Evolutionary conservation across 306 rosid genomes (phyloP), one percentile per base, ranked within the genome.

Genomic region (Prunus dulcis): DNA sequence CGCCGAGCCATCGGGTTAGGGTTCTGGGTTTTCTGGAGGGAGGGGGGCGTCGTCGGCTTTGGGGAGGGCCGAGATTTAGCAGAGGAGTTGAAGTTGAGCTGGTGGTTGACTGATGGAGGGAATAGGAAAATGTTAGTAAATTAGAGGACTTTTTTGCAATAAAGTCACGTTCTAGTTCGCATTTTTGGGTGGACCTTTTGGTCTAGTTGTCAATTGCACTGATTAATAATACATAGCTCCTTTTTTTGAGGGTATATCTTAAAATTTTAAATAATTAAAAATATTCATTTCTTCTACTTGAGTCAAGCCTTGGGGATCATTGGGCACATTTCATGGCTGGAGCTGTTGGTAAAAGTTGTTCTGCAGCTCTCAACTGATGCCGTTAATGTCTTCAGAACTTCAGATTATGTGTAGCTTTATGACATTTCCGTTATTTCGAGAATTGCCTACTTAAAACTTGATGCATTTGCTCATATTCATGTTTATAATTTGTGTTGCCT

Each of bases 321-420:
- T 91, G 96, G 98, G 91, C 91, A 27, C 96, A 93, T 91, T 91
- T 93, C 88, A 85, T 91, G 64, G 97, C 98, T 60, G 98, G 97
- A 84, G 98, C 93, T 66, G 82, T 85, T 78, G 98, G 98, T 91
- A 87, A 89, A 87, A 89, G 92, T 74, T 73, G 62, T 63, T 77
- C 58, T 71, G 41, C 30, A 71, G 61, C 74, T 77, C 71, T 80
- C 70, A 60, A 67, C 74, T 34, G 82, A 71, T n/a, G 50, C 45
- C 66, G 67, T 27, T 25, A 41, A 34, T 43, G 65, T 64, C 65
- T 76, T 64, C 65, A 78, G 53, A 17, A 45, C 58, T 27, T 18
- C 58, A 75, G 63, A 75, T 34, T 45, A 19, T 62, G 12, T 7
- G 46, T 30, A n/a, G 25, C 46, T 2, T 12, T 50, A 30, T 49